Conservation (phyloP, 768 basidiomycete species). For the Pleurotus ostreatus region DNA sequence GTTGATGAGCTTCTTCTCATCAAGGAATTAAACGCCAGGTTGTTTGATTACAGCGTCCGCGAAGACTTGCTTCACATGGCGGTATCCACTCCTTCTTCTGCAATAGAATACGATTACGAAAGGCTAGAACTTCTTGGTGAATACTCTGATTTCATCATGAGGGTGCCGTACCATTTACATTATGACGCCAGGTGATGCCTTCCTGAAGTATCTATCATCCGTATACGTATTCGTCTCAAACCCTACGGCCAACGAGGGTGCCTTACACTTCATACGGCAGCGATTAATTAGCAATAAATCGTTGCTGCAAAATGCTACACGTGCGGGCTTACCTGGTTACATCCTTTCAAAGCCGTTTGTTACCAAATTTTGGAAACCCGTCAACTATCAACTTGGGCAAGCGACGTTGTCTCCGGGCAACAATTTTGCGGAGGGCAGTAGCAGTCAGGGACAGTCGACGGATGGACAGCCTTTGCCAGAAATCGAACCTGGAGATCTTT, state of each 20-base stretch:
- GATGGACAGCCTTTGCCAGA: not conserved
- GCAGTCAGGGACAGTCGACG: too few species aligned
- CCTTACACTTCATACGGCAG: slow-evolving; percentile 63
- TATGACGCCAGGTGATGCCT: slow-evolving; percentile 61
- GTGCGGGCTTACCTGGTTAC: slow-evolving; percentile 62
- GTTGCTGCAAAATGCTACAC: slow-evolving; percentile 50
- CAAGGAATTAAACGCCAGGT: slow-evolving; percentile 70
- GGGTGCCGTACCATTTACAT: slow-evolving; percentile 8
- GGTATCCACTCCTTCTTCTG: slow-evolving; percentile 65
- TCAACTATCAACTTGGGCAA: slow-evolving; percentile 25
- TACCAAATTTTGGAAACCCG: slow-evolving; percentile 63
- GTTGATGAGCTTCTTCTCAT: slow-evolving; percentile 74
- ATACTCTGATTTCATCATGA: slow-evolving; percentile 10
- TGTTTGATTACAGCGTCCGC: slow-evolving; percentile 60
- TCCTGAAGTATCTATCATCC: slow-evolving; percentile 75
- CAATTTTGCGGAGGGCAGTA: not conserved
- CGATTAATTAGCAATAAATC: slow-evolving; percentile 72
- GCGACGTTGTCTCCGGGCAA: not conserved
- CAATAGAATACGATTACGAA: slow-evolving; percentile 75
- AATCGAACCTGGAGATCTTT: not conserved
- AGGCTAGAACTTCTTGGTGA: slow-evolving; percentile 79
- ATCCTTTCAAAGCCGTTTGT: slow-evolving; percentile 72
- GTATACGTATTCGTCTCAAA: slow-evolving; percentile 70
- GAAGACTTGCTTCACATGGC: slow-evolving; percentile 63
- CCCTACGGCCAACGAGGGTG: slow-evolving; percentile 61